Percentiles rank a stretch among this genome's conserved stretches.
Evolutionary conservation across 257 asterid genomes (phyloP).

Genomic region (Phtheirospermum japonicum): DNA sequence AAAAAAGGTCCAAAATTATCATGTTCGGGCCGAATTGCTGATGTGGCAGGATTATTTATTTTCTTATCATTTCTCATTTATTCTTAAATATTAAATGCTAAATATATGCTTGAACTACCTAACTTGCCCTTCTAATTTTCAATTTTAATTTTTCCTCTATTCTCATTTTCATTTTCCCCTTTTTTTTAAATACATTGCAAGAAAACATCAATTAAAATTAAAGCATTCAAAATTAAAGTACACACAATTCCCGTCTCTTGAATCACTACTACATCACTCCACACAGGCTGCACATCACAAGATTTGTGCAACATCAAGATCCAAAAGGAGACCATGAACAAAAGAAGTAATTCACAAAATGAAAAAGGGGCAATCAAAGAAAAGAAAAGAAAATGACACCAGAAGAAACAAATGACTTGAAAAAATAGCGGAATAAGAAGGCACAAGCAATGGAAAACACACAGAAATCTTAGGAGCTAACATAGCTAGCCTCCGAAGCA

Average conservation of each 20-base stretch:
- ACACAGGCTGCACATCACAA: slow-evolving; percentile 15
- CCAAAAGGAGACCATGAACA: neutral
- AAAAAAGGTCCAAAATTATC: too few species aligned
- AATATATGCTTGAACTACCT: too few species aligned
- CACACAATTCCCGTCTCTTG: too few species aligned
- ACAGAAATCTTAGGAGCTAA: neutral
- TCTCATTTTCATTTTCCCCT: too few species aligned
- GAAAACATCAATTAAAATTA: slow-evolving; percentile 23
- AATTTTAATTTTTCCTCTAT: too few species aligned
- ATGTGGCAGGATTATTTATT: too few species aligned
- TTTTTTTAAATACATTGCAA: neutral
- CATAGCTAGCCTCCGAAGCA: slow-evolving; percentile 43
- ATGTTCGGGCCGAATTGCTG: too few species aligned
- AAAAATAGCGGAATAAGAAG: neutral
- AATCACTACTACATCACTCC: too few species aligned
- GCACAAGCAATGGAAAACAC: neutral
- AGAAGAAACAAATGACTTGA: neutral
- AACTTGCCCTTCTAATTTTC: too few species aligned
- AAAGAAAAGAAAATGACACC: neutral
- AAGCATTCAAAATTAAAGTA: neutral
- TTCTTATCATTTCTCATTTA: too few species aligned
- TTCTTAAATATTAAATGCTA: too few species aligned
- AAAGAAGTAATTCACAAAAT: slow-evolving; percentile 15
- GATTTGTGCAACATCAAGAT: neutral
- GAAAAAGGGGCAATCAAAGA: neutral